Conservation (phyloP, 2,329 filamentous ascomycete species). For the Hypoxylon rubiginosum region DNA sequence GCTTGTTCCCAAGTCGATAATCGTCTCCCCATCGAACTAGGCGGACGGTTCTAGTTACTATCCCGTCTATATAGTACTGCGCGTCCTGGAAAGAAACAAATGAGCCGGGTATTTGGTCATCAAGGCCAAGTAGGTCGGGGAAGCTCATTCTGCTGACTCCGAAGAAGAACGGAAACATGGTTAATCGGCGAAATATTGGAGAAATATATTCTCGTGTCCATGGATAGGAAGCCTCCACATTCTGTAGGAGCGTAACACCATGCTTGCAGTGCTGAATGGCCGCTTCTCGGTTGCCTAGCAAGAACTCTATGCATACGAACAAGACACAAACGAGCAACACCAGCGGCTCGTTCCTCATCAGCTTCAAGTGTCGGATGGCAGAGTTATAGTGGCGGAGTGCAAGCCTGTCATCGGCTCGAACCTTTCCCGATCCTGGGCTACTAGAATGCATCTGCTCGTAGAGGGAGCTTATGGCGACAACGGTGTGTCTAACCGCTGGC, state of each 20-base stretch:
- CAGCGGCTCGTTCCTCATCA: constrained; percentile 51
- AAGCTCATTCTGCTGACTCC: constrained; percentile 40
- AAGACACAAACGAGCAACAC: constrained; percentile 58
- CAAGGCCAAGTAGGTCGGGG: constrained; percentile 40
- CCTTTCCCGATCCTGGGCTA: constrained; percentile 11
- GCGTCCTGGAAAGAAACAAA: constrained; percentile 48
- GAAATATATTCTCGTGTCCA: constrained; percentile 53
- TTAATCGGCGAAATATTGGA: constrained; percentile 56
- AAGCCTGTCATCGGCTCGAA: constrained; percentile 47
- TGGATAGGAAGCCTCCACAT: constrained; percentile 43
- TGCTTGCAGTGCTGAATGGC: constrained; percentile 57
- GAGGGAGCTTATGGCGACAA: constrained; percentile 57
- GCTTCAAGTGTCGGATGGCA: constrained; percentile 55
- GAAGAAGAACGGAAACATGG: constrained; percentile 58
- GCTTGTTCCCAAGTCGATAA: constrained; percentile 45
- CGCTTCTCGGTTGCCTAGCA: constrained; percentile 54
- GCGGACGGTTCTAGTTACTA: constrained; percentile 48
- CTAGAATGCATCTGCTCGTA: constrained; percentile 52
- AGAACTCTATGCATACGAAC: constrained; percentile 61
- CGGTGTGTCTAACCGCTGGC: constrained; percentile 55
- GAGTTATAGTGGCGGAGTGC: constrained; percentile 59
- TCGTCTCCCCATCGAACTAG: constrained; percentile 50
- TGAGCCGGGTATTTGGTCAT: constrained; percentile 39
- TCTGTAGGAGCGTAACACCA: constrained; percentile 55
- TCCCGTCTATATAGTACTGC: constrained; percentile 50